Conservation (phyloP, 148 eudicot genomes). For the Nyssa sinensis region DNA sequence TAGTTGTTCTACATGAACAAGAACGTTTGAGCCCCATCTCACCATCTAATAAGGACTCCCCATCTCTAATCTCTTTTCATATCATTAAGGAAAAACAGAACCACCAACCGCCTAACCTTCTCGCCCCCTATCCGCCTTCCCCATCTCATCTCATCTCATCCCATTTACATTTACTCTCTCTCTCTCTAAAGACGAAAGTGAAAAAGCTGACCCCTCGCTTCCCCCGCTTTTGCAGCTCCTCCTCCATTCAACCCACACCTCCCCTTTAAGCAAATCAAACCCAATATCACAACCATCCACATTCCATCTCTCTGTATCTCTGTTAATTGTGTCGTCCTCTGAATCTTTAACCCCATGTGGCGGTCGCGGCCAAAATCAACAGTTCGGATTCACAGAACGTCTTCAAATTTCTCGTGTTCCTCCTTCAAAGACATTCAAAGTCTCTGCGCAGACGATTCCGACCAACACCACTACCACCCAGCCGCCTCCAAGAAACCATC, state of each 20-base stretch:
- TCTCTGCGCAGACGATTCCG: constrained; percentile 39
- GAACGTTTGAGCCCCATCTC: too few species aligned
- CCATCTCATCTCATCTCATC: background rate
- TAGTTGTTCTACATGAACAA: too few species aligned
- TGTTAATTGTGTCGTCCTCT: background rate
- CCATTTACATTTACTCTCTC: background rate
- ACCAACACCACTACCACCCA: constrained; percentile 10
- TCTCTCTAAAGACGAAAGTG: background rate
- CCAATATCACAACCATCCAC: background rate
- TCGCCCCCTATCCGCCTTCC: background rate
- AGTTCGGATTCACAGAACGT: constrained; percentile 18
- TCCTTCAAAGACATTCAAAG: constrained; percentile 77
- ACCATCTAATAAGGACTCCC: constrained; percentile 2
- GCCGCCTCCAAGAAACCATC: constrained; percentile 13
- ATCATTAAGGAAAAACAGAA: constrained; percentile 1
- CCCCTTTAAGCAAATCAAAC: background rate
- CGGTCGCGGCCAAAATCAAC: constrained; percentile 39
- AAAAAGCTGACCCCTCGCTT: background rate
- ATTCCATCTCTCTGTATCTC: background rate
- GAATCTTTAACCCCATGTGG: constrained; percentile 40
- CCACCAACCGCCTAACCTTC: constrained; percentile 5
- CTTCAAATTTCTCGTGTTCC: constrained; percentile 39
- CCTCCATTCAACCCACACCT: background rate
- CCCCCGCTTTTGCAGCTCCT: constrained; percentile 15
- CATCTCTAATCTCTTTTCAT: background rate